Evolutionary conservation across 2,329 filamentous ascomycete species (phyloP).

Genomic region (Penicillium sp.): DNA sequence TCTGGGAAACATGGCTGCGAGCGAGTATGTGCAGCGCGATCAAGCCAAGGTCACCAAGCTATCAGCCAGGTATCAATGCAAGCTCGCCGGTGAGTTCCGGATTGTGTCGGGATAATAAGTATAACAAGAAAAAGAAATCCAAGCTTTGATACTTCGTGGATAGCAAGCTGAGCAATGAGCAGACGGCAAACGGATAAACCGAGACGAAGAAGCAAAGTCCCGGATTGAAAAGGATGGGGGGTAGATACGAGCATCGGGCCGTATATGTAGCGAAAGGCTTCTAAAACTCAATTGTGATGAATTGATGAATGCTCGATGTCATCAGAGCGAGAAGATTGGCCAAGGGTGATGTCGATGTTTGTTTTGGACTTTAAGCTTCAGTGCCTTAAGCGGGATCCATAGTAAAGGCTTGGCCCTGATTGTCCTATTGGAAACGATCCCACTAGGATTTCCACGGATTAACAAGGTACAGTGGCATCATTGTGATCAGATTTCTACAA

Average conservation of each 20-base stretch:
- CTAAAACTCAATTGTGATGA: slow-evolving; percentile 6
- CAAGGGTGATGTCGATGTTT: not conserved
- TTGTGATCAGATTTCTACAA: slow-evolving; percentile 22
- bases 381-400: slow-evolving; percentile 2
- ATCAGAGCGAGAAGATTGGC: slow-evolving; percentile 11
- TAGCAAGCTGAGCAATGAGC: not conserved
- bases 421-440: slow-evolving; percentile 21
- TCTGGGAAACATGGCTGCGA: slow-evolving; percentile 22
- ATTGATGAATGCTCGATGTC: slow-evolving; percentile 23
- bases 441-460: slow-evolving; percentile 9
- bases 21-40: not conserved
- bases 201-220: not conserved
- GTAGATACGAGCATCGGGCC: slow-evolving; percentile 1
- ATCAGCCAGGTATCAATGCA: not conserved
- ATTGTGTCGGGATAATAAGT: not conserved
- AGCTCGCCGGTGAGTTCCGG: not conserved
- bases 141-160: not conserved
- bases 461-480: slow-evolving; percentile 8
- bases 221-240: not conserved
- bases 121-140: not conserved
- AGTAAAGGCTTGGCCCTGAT: not conserved
- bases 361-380: slow-evolving; percentile 3
- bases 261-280: slow-evolving; percentile 19
- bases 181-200: not conserved
- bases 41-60: not conserved